These are phyloP conservation scores for Saussurea involucrata DNA, from an alignment of 129 eudicot species.

Conservation along the genomic window DNA sequence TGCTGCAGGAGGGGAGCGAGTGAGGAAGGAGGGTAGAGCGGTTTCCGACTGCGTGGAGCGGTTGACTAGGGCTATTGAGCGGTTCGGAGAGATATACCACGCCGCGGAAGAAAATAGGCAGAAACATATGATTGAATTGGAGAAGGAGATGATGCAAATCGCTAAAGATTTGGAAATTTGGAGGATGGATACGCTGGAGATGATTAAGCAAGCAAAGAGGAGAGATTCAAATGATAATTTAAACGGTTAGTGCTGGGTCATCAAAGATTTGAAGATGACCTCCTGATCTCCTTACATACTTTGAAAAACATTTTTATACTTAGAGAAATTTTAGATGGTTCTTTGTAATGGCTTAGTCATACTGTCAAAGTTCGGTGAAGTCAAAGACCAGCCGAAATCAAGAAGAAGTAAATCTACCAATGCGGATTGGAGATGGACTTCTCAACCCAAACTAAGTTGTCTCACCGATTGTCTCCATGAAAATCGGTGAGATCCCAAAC, in stretches of 20 bases:
- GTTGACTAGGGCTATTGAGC: conserved; percentile 71
- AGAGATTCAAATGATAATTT: conserved; percentile 62
- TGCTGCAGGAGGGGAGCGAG: conserved; percentile 24
- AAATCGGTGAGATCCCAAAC: too few relatives aligned
- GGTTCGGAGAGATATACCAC: conserved; percentile 78
- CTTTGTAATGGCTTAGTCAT: too few relatives aligned
- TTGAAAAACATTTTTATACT: too few relatives aligned
- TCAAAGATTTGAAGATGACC: too few relatives aligned
- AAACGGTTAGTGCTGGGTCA: conserved; percentile 29
- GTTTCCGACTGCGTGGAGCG: conserved; percentile 56
- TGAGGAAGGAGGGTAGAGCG: conserved; percentile 18
- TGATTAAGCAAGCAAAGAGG: conserved; percentile 65
- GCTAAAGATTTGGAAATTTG: conserved; percentile 83
- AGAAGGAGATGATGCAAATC: conserved; percentile 90
- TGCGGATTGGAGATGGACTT: too few relatives aligned
- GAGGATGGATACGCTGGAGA: conserved; percentile 91
- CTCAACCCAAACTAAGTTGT: too few relatives aligned
- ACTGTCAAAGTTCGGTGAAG: too few relatives aligned
- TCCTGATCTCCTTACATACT: too few relatives aligned
- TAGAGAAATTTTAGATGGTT: too few relatives aligned
- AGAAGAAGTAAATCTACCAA: too few relatives aligned
- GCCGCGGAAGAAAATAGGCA: conserved; percentile 74
- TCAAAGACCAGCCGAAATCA: too few relatives aligned
- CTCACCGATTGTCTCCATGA: too few relatives aligned
- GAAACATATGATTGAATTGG: conserved; percentile 81